Base-by-base conservation (phyloP, 371 early-diverging fungal genomes). In the Mucor irregularis region DNA sequence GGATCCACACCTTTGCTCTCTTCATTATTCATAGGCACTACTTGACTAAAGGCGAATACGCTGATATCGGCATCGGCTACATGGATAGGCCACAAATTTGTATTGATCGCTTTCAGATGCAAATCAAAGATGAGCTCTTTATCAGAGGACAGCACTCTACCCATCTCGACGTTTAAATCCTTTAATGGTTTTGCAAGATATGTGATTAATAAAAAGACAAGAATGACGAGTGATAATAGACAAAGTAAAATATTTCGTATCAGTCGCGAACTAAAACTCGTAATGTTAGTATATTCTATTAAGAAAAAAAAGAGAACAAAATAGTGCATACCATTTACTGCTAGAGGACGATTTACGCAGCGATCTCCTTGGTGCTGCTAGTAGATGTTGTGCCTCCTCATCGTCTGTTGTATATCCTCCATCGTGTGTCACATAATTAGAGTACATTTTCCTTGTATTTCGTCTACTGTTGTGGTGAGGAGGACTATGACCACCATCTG, bases 91-190 rank as follows among this genome's bases (percentile, higher is more conserved):
- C 84, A 83, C 56, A 81, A 68, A 45, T 85, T 85, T 24, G 66
- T 64, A 54, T 87, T 87, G 26, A 69, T 68, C 0, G 82, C 80
- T 39, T 74, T 66, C 21, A 87, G 61, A 39, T 80, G 78, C 50
- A 86, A 56, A 57, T 85, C 84, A 49, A 87, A 87, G n/a, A 87
- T 76, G 5, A 87, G 64, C 53, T 85, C 86, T 54, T 85, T 86
- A 28, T 87, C 86, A 5, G 86, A 74, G 10, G 86, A 82, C 40
- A 87, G 56, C 4, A 87, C 83, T 43, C 85, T 71, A 24, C 83
- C 70, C 53, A 87, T 78, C 7, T 68, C 70, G 4, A 74, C 74
- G 14, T 58, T 54, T 10, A 85, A 62, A 19, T 80, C 77, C 13
- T 55, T 57, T 35, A 87, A 56, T 17, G 85, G 87, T 35, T 53